These are phyloP conservation scores for Coemansia sp. DNA, from an alignment of 192 early-diverging fungal genomes.

Conservation along the genomic window DNA sequence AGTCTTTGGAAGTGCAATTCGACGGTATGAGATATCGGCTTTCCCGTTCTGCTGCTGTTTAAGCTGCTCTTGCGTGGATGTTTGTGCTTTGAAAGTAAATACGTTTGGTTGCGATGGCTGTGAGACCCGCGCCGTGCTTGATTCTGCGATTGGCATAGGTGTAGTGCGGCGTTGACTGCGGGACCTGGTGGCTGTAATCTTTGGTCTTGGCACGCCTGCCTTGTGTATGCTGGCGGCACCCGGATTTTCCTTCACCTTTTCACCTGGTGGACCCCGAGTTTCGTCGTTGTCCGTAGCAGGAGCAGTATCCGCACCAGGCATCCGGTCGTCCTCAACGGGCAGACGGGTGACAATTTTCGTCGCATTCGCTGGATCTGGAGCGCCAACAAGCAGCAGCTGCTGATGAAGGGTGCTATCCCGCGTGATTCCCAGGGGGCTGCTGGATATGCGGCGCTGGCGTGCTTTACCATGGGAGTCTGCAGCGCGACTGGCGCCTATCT, in stretches of 20 bases:
- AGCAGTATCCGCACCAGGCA: background rate
- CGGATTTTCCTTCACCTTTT: too few species aligned
- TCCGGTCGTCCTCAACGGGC: background rate
- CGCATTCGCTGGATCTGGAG: constrained; percentile 13
- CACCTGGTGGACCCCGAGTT: background rate
- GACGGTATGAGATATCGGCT: constrained; percentile 3
- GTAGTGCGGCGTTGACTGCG: background rate
- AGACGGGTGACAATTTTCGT: constrained; percentile 25
- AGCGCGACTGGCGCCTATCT: constrained; percentile 9
- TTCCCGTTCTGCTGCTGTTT: constrained; percentile 1
- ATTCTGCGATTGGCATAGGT: background rate
- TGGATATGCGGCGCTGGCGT: constrained; percentile 3
- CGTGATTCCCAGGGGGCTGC: constrained; percentile 23
- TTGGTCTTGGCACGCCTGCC: background rate
- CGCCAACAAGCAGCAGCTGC: constrained; percentile 31
- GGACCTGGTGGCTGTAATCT: background rate
- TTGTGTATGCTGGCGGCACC: background rate
- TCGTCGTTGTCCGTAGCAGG: background rate
- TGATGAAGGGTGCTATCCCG: constrained; percentile 22
- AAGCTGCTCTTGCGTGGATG: constrained; percentile 1
- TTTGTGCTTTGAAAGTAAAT: background rate
- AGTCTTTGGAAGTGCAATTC: constrained; percentile 39
- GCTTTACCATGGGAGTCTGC: constrained; percentile 3
- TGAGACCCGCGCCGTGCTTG: background rate
- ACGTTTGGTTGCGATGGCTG: background rate